These are phyloP conservation scores for Striga hermonthica DNA, from an alignment of 305 asterid genomes.

Conservation along the genomic window DNA sequence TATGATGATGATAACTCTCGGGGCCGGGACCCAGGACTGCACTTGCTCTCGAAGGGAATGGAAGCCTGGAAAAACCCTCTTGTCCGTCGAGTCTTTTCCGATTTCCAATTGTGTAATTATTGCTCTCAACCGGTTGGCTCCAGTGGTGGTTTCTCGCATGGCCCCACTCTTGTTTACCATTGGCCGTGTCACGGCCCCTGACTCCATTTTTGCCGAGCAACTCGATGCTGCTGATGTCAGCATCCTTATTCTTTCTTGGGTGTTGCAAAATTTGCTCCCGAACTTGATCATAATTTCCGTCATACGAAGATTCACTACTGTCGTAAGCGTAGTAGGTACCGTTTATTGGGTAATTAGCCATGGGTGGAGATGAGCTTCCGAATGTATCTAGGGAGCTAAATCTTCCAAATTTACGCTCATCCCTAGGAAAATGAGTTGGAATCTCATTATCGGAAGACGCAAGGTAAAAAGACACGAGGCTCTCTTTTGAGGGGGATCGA, in stretches of 20 bases:
- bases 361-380: slow-evolving; percentile 37
- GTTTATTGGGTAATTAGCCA: slow-evolving; percentile 40
- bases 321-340: slow-evolving; percentile 54
- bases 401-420: slow-evolving; percentile 37
- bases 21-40: too few relatives aligned
- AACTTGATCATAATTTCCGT: slow-evolving; percentile 49
- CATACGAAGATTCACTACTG: slow-evolving; percentile 74
- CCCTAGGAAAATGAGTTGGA: slow-evolving; percentile 34
- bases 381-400: slow-evolving; percentile 41
- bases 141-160: slow-evolving; percentile 37
- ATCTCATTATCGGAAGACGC: slow-evolving; percentile 43
- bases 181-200: slow-evolving; percentile 14
- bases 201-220: slow-evolving; percentile 26
- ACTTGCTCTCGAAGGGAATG: slow-evolving; percentile 33
- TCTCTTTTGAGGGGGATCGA: slow-evolving; percentile 38
- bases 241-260: slow-evolving; percentile 39
- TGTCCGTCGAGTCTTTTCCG: slow-evolving; percentile 35
- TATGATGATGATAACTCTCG: slow-evolving; percentile 30
- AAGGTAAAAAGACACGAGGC: slow-evolving; percentile 35
- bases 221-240: slow-evolving; percentile 32
- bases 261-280: slow-evolving; percentile 36
- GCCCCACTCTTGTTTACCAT: slow-evolving; percentile 33
- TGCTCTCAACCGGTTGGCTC: slow-evolving; percentile 37
- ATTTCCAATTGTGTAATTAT: slow-evolving; percentile 26
- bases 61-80: slow-evolving; percentile 32